phyloP scores from a whole-genome alignment of 768 basidiomycete species.

The Pisolithus sp. region DNA sequence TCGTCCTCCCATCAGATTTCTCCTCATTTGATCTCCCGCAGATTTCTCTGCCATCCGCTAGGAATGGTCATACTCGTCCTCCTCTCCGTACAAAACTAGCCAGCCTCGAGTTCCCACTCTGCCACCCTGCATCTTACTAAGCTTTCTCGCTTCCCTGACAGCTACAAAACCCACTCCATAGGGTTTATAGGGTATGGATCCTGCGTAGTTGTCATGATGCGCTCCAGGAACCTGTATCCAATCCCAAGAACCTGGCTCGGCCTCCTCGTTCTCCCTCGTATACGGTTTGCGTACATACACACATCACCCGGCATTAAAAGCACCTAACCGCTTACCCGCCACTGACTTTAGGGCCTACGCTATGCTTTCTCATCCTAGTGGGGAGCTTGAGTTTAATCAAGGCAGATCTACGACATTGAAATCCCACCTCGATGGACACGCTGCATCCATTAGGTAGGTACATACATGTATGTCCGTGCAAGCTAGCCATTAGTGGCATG shows the following conservation, averaged over 20 bases:
- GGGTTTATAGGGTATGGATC: too few species aligned
- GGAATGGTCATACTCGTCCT: neutral
- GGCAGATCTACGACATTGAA: neutral
- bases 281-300: too few species aligned
- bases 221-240: too few species aligned
- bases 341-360: neutral
- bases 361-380: neutral
- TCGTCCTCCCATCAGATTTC: slow-evolving; percentile 8
- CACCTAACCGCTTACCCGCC: too few species aligned
- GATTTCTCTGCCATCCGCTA: neutral
- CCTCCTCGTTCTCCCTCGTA: too few species aligned
- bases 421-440: neutral
- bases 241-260: too few species aligned
- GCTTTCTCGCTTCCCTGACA: neutral
- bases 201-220: too few species aligned
- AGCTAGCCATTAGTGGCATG: neutral
- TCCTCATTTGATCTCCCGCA: slow-evolving; percentile 7
- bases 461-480: too few species aligned
- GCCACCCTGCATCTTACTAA: neutral
- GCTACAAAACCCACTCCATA: too few species aligned
- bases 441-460: neutral
- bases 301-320: too few species aligned
- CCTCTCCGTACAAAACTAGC: neutral
- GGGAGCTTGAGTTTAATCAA: neutral
- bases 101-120: neutral